Base-by-base conservation (phyloP, 1,139 yeast species). In the Geotrichum europaeum region DNA sequence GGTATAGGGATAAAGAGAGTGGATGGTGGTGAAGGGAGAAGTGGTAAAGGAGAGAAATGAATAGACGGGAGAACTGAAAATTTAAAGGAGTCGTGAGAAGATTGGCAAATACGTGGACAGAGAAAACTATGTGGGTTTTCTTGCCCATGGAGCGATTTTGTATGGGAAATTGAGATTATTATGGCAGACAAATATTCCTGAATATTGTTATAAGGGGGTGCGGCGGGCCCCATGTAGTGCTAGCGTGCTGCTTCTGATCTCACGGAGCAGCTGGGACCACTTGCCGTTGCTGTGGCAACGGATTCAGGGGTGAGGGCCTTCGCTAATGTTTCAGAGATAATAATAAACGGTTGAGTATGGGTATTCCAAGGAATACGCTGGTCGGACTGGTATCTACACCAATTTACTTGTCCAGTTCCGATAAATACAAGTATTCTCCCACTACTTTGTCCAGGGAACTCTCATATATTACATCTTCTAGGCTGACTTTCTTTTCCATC, bases 261-360 rank as follows among this genome's bases (percentile, higher is more conserved):
- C 9, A 9, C 32, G 32, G 32, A 28, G 32, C 32, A 28, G 32
- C 32, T 28, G 32, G 32, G 32, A 49, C 45, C 51, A 30, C 32
- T 15, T 49, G 57, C 40, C 9, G 52, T 55, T 55, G 51, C 43
- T 22, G 10, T 9, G 59, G 45, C 51, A 56, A 56, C 59, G 34
- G 30, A 57, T 32, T 49, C 55, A 57, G 60, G 59, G 59, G 50
- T 30, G 28, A 15, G 3, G n/a, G 25, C 30, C 4, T 45, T 24
- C 51, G 56, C 56, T 28, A 3, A 30, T 10, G 49, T 18, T 20
- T 43, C 20, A 43, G 22, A 15, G 6, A 24, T 36, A 47, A 20
- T 20, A 10, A 10, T 47, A 3, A 47, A 47, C 24, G 15, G 20
- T n/a, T 12, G 13, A 2, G 15, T 20, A 25, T 20, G 50, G 25